A percentile compares a stretch with the other conserved stretches of the same genome.
phyloP scores from a whole-genome alignment of 2,329 filamentous ascomycete species.

The Paramyrothecium roridum region DNA sequence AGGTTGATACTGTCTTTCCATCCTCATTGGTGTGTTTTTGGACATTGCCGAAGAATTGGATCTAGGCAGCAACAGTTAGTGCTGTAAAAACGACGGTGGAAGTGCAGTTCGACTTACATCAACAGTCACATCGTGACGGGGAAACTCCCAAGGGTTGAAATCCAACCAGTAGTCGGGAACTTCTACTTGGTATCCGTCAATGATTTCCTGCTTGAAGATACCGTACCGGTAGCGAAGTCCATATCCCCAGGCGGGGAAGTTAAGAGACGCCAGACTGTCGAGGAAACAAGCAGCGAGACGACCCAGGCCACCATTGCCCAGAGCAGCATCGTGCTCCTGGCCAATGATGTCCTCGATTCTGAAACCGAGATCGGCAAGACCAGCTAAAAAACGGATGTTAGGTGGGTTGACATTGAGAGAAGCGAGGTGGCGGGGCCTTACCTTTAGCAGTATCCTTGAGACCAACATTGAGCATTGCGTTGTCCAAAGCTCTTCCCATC shows the following conservation, averaged over 20 bases:
- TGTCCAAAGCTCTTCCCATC: slow-evolving; percentile 95
- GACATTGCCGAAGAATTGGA: slow-evolving; percentile 92
- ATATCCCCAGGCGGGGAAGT: slow-evolving; percentile 97
- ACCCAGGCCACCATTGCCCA: slow-evolving; percentile 93
- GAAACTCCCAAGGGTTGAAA: slow-evolving; percentile 99
- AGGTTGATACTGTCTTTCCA: slow-evolving; percentile 71
- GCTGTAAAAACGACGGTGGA: background rate
- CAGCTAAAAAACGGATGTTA: slow-evolving; percentile 54
- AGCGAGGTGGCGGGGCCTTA: slow-evolving; percentile 33
- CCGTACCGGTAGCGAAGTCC: slow-evolving; percentile 92
- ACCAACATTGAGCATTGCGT: slow-evolving; percentile 96
- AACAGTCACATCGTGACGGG: slow-evolving; percentile 89
- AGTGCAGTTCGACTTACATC: slow-evolving; percentile 51
- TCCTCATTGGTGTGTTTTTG: slow-evolving; percentile 70
- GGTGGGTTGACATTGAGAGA: slow-evolving; percentile 6
- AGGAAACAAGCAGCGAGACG: slow-evolving; percentile 95
- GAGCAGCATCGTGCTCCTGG: slow-evolving; percentile 93
- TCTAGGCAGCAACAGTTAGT: slow-evolving; percentile 34
- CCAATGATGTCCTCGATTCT: slow-evolving; percentile 92
- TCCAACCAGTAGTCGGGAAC: slow-evolving; percentile 99
- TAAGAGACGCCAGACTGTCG: slow-evolving; percentile 90
- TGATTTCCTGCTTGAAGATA: slow-evolving; percentile 99
- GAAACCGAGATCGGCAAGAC: slow-evolving; percentile 87
- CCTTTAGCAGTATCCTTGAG: slow-evolving; percentile 81
- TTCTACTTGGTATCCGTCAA: slow-evolving; percentile 96